Evolutionary conservation across 2,329 filamentous ascomycete species (phyloP), one percentile per base, ranked within the genome.

Genomic region (Kalmusia sp.): DNA sequence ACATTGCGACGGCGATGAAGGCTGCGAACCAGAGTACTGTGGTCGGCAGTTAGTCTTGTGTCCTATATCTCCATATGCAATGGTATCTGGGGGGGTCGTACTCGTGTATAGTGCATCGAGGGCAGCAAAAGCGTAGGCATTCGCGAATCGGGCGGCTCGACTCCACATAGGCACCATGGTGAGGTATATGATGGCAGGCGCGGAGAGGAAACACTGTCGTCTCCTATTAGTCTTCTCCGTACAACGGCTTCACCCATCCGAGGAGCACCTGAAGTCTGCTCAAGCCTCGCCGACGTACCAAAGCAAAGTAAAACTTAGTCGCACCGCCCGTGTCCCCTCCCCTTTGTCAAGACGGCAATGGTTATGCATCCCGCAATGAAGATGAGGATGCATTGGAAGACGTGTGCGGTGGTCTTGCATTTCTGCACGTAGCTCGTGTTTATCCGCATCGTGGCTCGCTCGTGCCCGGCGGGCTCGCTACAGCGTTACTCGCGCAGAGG

Each of bases 91-190:
- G 22, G 27, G 9, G 22, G 12, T 43, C 55, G 43, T 59, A 64
- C 61, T 31, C 31, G 78, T 69, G 63, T 80, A 85, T 21, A 86
- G 62, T 12, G 77, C 69, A 61, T 87, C 85, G 51, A 87, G 67
- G 2, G 76, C 73, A 7, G 82, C 80, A 64, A 86, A 85, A 47
- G 82, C 84, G 64, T 86, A 86, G 31, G 82, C 80, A 61, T 85
- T 86, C 51, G 82, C 81, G 63, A 87, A 84, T 46, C 80, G 78
- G 59, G 78, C 77, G 22, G 84, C 81, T 57, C 84, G 81, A 21
- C 79, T 79, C 81, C 83, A 87, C 75, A 85, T 82, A 4, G 85
- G 84, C 4, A 85, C 82, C 68, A 84, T 84, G 39, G 81, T 77
- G 49, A 85, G 81, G 68, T 87, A 87, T 52, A 86, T 76, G 30